Percentiles rank a stretch among this genome's conserved stretches.
Evolutionary conservation across 2,329 filamentous ascomycete genomes (phyloP).

Genomic region (Ascosphaera aggregata): DNA sequence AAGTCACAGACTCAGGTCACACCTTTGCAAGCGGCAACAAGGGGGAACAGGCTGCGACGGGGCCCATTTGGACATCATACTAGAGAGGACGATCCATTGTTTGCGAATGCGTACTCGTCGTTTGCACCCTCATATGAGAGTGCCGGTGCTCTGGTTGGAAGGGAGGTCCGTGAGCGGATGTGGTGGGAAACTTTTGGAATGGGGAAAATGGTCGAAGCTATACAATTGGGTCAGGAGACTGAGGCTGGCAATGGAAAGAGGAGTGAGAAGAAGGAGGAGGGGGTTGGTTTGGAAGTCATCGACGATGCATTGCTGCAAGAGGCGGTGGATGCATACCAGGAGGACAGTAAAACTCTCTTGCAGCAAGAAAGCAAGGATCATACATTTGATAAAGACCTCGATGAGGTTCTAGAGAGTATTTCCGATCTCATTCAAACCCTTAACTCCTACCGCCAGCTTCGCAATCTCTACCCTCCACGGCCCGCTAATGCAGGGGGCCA

Average conservation of each 20-base stretch:
- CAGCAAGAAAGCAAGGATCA: slow-evolving; percentile 5
- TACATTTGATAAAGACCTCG: slow-evolving; percentile 20
- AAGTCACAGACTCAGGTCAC: background rate
- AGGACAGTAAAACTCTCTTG: background rate
- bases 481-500: slow-evolving; percentile 10
- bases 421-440: slow-evolving; percentile 37
- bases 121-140: slow-evolving; percentile 26
- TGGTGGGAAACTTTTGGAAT: slow-evolving; percentile 23
- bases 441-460: slow-evolving; percentile 37
- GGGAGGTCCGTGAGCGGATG: slow-evolving; percentile 18
- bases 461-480: slow-evolving; percentile 21
- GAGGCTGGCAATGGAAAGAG: slow-evolving; percentile 4
- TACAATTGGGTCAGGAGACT: slow-evolving; percentile 7
- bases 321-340: background rate
- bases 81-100: slow-evolving; percentile 14
- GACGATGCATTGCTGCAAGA: background rate
- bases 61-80: slow-evolving; percentile 5
- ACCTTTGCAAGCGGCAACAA: background rate
- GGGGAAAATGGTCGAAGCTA: slow-evolving; percentile 5
- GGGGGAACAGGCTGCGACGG: slow-evolving; percentile 10
- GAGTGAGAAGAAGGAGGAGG: slow-evolving; percentile 8
- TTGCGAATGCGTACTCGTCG: slow-evolving; percentile 23
- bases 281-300: background rate
- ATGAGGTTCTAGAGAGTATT: slow-evolving; percentile 31
- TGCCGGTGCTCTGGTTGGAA: slow-evolving; percentile 18